Base-by-base conservation (phyloP, 306 rosid genomes). In the Senna tora region DNA sequence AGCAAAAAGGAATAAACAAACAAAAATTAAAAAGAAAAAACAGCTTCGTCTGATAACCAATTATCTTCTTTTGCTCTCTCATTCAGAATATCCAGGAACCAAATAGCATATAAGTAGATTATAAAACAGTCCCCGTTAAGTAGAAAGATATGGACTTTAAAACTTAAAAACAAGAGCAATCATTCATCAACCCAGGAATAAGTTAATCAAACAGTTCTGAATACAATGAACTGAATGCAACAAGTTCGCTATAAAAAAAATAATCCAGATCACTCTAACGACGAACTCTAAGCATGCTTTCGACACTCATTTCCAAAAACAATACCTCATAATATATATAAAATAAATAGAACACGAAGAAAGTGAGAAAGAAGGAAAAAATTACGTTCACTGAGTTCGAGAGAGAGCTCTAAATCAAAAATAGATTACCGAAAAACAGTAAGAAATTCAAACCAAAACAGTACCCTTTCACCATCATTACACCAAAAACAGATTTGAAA, bases 121-220 rank as follows among this genome's bases (percentile, higher is more conserved):
- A 17, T 12, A 53, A 13, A 61, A 72, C n/a, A 15, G 30, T 0
- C 56, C 22, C 47, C 36, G 7, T 39, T 52, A 30, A 53, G 65
- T 34, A 33, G 2, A 25, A 41, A 43, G 58, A 64, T 20, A 53
- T 38, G 14, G 43, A 54, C 33, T 21, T 63, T 14, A 30, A 38
- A 51, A 60, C 32, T 25, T 6, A 4, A 4, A 13, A 17, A n/a
- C 72, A 56, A 25, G 13, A 28, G 55, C 45, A 56, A 46, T 39
- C 21, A 15, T 46, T 62, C 60, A n/a, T 34, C 71, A 52, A 39
- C 19, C 36, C 19, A 32, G 9, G 53, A 22, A 0, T 33, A 54
- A 54, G 21, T 30, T 41, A 65, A 65, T 54, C 65, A 53, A 75
- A 65, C 50, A 41, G 79, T 75, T 59, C 30, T 25, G 46, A 5